A percentile compares a stretch with the other conserved stretches of the same genome.
Conservation (phyloP, 2,329 filamentous ascomycete genomes). For the Talaromyces sp. region DNA sequence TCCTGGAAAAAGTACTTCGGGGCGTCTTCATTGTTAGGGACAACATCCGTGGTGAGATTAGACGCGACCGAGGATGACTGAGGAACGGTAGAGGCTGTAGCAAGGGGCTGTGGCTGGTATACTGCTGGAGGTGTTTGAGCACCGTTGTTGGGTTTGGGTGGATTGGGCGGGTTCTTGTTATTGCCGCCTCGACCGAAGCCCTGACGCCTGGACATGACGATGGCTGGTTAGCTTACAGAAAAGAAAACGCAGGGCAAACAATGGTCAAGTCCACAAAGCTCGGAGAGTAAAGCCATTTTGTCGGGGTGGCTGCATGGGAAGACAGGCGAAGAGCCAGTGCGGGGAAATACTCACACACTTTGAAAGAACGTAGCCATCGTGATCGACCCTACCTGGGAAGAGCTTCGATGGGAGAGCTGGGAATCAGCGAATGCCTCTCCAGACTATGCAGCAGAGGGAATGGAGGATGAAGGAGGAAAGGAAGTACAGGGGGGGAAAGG, state of each 20-base stretch:
- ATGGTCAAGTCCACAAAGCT: background rate
- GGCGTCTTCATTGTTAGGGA: constrained; percentile 36
- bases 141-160: constrained; percentile 36
- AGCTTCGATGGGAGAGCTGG: background rate
- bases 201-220: constrained; percentile 36
- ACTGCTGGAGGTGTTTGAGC: constrained; percentile 26
- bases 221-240: constrained; percentile 12
- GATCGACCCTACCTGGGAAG: constrained; percentile 9
- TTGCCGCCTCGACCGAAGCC: constrained; percentile 46
- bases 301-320: background rate
- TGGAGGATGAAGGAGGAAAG: background rate
- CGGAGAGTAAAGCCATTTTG: background rate
- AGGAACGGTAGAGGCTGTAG: constrained; percentile 20
- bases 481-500: constrained; percentile 1
- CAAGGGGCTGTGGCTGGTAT: constrained; percentile 20
- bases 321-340: constrained; percentile 6
- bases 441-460: background rate
- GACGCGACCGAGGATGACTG: constrained; percentile 39
- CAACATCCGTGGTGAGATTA: constrained; percentile 32
- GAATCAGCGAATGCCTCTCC: background rate
- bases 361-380: constrained; percentile 48
- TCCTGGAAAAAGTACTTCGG: constrained; percentile 50
- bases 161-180: constrained; percentile 40
- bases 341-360: constrained; percentile 42
- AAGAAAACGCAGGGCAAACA: background rate